Evolutionary conservation across 2,329 filamentous ascomycete genomes (phyloP).

Genomic region (Aspergillus aculeatinus): DNA sequence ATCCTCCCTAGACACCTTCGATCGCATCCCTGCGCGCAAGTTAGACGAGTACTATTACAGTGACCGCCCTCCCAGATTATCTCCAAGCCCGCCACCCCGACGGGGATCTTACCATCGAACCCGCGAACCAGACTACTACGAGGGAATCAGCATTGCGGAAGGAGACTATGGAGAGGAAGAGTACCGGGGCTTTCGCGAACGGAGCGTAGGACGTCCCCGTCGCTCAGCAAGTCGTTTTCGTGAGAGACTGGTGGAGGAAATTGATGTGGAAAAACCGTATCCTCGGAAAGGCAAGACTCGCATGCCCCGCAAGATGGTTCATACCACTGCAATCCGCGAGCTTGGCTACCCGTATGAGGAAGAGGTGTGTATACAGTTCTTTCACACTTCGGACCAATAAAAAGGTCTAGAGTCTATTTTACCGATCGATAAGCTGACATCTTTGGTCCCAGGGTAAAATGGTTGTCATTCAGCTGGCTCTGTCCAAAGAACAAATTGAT

Average conservation of each 20-base stretch:
- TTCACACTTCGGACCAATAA: background rate
- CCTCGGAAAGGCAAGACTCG: conserved; percentile 86
- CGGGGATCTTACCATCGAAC: conserved; percentile 55
- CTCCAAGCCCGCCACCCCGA: conserved; percentile 60
- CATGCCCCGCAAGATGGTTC: conserved; percentile 77
- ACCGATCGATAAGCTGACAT: conserved; percentile 11
- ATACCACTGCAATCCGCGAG: conserved; percentile 76
- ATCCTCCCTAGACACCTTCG: conserved; percentile 87
- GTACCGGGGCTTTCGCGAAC: conserved; percentile 65
- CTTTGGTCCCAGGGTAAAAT: conserved; percentile 64
- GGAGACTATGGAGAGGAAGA: conserved; percentile 73
- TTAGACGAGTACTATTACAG: conserved; percentile 42
- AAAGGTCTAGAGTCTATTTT: background rate
- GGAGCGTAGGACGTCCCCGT: conserved; percentile 47
- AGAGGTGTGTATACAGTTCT: conserved; percentile 60
- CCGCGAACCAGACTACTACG: conserved; percentile 59
- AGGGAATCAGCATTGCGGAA: conserved; percentile 68
- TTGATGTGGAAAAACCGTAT: conserved; percentile 51
- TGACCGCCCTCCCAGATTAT: conserved; percentile 51
- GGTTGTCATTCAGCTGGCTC: conserved; percentile 76
- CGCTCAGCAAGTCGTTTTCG: conserved; percentile 44
- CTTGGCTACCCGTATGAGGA: conserved; percentile 83
- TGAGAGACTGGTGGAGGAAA: conserved; percentile 31
- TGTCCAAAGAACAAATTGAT: conserved; percentile 89
- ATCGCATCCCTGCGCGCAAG: conserved; percentile 66